Conservation (phyloP, 768 basidiomycete species). For the Rubroboletus pulcherrimus region DNA sequence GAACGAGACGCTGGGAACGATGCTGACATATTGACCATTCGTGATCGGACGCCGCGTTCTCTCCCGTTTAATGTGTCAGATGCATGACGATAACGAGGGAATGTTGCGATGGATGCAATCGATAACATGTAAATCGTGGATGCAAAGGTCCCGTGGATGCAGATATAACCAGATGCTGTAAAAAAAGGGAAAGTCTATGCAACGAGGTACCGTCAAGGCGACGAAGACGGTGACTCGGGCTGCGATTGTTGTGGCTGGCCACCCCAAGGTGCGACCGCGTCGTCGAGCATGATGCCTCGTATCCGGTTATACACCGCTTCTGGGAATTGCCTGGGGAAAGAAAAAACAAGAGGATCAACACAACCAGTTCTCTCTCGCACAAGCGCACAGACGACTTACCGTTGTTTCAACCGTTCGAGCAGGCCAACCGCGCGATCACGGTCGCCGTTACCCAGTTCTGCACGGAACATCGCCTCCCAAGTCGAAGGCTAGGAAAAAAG, state of each 20-base stretch:
- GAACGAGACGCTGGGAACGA: not conserved
- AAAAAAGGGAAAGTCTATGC: not conserved
- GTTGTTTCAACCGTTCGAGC: constrained; percentile 65
- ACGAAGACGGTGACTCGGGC: constrained; percentile 1
- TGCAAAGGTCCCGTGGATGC: not conserved
- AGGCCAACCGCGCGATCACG: constrained; percentile 65
- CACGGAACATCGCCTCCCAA: constrained; percentile 94
- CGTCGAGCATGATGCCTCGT: constrained; percentile 75
- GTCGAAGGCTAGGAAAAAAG: constrained; percentile 64
- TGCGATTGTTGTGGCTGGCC: not conserved
- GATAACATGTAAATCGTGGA: no score
- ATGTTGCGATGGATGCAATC: not conserved
- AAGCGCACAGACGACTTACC: constrained; percentile 39
- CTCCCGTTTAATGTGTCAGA: not conserved
- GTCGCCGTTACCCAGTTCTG: constrained; percentile 79
- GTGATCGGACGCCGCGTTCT: not conserved
- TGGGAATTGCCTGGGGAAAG: constrained; percentile 57
- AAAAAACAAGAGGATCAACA: not conserved
- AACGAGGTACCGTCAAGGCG: not conserved
- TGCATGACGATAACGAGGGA: not conserved
- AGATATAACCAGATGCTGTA: not conserved
- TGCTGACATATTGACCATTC: not conserved
- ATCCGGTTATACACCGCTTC: constrained; percentile 77
- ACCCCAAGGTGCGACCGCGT: constrained; percentile 48
- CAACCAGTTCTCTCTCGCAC: no score